A percentile compares a stretch with the other conserved stretches of the same genome.
phyloP scores from a whole-genome alignment of 1,139 yeast genomes.

The Ogataea hybrid region DNA sequence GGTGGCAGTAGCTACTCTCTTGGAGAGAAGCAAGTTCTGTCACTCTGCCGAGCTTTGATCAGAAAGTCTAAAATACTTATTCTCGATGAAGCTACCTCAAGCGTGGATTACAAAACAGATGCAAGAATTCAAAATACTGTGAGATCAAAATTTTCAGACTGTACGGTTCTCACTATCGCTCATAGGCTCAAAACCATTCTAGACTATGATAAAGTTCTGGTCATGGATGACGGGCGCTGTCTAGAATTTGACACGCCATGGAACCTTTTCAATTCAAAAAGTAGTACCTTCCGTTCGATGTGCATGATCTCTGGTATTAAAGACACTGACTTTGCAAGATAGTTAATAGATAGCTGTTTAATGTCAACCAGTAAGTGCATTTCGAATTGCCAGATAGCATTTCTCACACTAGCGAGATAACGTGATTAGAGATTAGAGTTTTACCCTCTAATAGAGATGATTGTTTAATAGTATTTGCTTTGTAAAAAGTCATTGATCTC shows the following conservation, averaged over 20 bases:
- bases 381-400: neutral
- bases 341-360: neutral
- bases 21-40: conserved; percentile 54
- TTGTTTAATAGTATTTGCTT: neutral
- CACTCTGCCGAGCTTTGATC: conserved; percentile 54
- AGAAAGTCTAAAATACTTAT: conserved; percentile 49
- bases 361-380: neutral
- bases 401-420: neutral
- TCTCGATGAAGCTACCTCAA: conserved; percentile 56
- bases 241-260: conserved; percentile 49
- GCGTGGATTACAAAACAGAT: conserved; percentile 57
- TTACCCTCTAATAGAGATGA: neutral
- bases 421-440: too few species aligned
- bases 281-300: conserved; percentile 37
- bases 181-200: conserved; percentile 54
- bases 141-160: conserved; percentile 41
- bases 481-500: neutral
- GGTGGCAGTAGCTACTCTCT: conserved; percentile 53
- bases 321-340: conserved; percentile 28
- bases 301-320: conserved; percentile 38
- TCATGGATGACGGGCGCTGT: conserved; percentile 48
- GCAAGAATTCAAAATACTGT: conserved; percentile 49
- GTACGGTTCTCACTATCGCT: conserved; percentile 56
- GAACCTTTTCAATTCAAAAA: conserved; percentile 35
- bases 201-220: conserved; percentile 50